phyloP scores from a whole-genome alignment of 805 yeast species.

The Cyberlindnera xishuangbannaensis region DNA sequence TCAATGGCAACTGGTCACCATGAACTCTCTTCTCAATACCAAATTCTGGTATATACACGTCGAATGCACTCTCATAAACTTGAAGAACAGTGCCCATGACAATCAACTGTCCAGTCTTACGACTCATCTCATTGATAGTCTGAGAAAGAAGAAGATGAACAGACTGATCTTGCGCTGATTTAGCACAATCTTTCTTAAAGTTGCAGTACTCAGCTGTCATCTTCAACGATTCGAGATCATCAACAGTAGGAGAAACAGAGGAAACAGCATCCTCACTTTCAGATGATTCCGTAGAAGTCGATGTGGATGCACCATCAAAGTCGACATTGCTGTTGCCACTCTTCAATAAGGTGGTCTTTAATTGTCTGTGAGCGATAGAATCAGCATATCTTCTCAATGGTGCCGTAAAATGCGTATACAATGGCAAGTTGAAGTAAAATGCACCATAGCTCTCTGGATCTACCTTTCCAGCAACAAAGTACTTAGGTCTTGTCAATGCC shows the following conservation, averaged over 20 bases:
- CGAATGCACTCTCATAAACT: constrained; percentile 95
- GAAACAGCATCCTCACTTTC: constrained; percentile 1
- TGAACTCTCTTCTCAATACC: constrained; percentile 96
- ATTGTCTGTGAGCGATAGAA: constrained; percentile 85
- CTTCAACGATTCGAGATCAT: constrained; percentile 64
- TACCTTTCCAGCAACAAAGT: constrained; percentile 81
- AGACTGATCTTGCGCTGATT: constrained; percentile 90
- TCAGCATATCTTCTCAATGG: constrained; percentile 93
- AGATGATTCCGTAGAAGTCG: constrained; percentile 5
- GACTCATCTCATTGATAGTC: constrained; percentile 69
- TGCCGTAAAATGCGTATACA: constrained; percentile 90
- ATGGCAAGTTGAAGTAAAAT: constrained; percentile 74
- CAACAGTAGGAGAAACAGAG: constrained; percentile 15
- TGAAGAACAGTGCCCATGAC: constrained; percentile 84
- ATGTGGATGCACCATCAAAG: constrained; percentile 3
- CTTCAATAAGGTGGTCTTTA: constrained; percentile 53
- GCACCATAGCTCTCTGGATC: constrained; percentile 76
- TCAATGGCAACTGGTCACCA: constrained; percentile 91
- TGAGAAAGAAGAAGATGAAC: constrained; percentile 81
- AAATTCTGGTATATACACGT: constrained; percentile 84
- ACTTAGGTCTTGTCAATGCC: constrained; percentile 80
- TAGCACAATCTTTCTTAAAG: constrained; percentile 92
- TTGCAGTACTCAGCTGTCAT: constrained; percentile 89
- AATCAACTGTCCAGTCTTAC: constrained; percentile 71
- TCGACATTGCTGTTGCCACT: constrained; percentile 4